A percentile compares a stretch with the other conserved stretches of the same genome.
Evolutionary conservation across 2,329 filamentous ascomycete genomes (phyloP).

Genomic region (Talaromyces sp.): DNA sequence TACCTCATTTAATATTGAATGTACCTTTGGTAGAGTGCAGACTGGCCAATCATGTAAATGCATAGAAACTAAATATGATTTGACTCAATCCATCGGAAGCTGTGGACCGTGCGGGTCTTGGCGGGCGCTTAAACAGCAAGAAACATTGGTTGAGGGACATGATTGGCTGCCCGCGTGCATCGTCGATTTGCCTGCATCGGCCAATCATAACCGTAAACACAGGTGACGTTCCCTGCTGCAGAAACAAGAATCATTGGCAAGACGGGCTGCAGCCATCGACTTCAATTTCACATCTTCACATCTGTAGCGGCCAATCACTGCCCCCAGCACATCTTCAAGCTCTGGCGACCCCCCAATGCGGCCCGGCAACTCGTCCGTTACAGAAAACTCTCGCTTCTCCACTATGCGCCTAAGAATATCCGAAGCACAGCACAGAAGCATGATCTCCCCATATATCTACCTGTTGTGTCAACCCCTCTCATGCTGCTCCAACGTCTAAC

Average conservation of each 20-base stretch:
- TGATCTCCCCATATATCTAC: constrained; percentile 7
- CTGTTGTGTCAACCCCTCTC: constrained; percentile 4
- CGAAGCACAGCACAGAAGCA: background rate
- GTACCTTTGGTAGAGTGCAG: background rate
- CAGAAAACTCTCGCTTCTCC: constrained; percentile 2
- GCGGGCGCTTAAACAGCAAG: constrained; percentile 11
- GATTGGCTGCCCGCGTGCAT: constrained; percentile 3
- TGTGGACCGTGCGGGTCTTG: constrained; percentile 14
- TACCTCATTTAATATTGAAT: background rate
- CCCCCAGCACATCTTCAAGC: constrained; percentile 6
- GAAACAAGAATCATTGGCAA: constrained; percentile 7
- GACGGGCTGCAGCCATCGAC: constrained; percentile 9
- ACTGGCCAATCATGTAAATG: no score
- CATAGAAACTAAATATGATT: no score
- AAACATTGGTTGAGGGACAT: constrained; percentile 5
- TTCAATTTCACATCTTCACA: constrained; percentile 12
- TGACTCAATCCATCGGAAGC: background rate
- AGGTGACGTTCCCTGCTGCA: constrained; percentile 1
- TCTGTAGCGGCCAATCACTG: constrained; percentile 9
- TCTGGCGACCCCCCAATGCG: background rate
- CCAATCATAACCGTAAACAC: background rate
- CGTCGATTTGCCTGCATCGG: background rate
- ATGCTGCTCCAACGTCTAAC: background rate
- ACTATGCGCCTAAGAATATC: constrained; percentile 8
- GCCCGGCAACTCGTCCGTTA: constrained; percentile 6